Percentiles rank a stretch among this genome's conserved stretches.
phyloP scores from a whole-genome alignment of 306 rosid genomes.

The Quercus robur region DNA sequence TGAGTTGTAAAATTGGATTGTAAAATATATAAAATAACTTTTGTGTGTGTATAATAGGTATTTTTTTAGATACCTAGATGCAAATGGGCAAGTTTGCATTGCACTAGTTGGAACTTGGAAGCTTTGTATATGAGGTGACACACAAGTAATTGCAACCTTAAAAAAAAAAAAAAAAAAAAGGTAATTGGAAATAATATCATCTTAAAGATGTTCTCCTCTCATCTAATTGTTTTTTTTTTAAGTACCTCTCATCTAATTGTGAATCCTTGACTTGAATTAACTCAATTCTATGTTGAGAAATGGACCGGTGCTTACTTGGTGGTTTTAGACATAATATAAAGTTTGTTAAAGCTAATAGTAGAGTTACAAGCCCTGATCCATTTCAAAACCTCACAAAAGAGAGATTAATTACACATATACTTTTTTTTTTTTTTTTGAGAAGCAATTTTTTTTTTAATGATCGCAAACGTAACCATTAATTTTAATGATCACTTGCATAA shows the following conservation, averaged over 20 bases:
- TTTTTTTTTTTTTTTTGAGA: neutral
- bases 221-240: no score
- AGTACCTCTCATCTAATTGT: neutral
- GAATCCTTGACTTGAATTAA: neutral
- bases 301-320: neutral
- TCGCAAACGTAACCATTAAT: no score
- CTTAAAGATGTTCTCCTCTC: neutral
- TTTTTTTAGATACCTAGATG: no score
- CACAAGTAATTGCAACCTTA: neutral
- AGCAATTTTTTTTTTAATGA: no score
- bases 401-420: neutral
- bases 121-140: neutral
- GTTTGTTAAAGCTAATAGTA: neutral
- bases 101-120: neutral
- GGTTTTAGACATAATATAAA: neutral
- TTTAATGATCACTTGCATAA: no score
- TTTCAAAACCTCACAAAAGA: neutral
- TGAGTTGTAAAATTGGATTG: no score
- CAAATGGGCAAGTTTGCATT: neutral
- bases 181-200: neutral
- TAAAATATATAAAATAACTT: no score
- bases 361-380: neutral
- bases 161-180: no score
- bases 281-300: neutral
- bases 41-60: no score